Percentiles rank a stretch among this genome's conserved stretches.
Conservation (phyloP, 345 rosid genomes). For the Punica granatum region DNA sequence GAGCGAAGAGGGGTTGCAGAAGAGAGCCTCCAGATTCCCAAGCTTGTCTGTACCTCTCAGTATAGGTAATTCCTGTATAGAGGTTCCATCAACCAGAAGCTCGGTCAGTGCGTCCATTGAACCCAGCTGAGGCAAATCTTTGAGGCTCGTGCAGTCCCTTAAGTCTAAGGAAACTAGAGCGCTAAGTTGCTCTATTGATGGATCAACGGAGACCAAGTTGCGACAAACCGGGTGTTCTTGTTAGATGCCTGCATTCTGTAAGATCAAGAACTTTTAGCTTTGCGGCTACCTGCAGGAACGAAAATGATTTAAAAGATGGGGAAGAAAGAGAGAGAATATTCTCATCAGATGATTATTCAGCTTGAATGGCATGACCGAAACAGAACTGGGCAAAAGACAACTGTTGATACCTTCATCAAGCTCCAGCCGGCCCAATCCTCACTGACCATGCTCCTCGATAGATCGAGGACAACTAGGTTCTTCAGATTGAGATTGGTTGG, state of each 20-base stretch:
- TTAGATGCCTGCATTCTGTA: background rate
- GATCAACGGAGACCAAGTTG: background rate
- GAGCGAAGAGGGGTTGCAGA: no score
- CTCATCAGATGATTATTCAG: background rate
- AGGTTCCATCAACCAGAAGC: no score
- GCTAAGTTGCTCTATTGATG: background rate
- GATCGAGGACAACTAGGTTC: conserved; percentile 5
- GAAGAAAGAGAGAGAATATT: background rate
- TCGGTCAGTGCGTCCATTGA: background rate
- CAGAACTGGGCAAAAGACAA: background rate
- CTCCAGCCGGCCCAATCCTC: background rate
- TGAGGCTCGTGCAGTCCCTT: background rate
- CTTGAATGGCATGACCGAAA: background rate
- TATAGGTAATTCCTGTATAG: no score
- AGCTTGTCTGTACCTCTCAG: no score
- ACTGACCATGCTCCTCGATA: background rate
- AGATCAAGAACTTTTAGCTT: background rate
- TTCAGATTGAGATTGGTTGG: background rate
- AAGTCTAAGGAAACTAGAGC: background rate
- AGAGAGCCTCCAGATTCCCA: no score
- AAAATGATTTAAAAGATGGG: background rate
- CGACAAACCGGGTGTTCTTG: background rate
- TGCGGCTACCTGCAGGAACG: background rate
- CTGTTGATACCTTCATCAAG: background rate
- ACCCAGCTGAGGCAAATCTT: background rate